Evolutionary conservation across 176 grass and related monocot genomes (phyloP), one percentile per base, ranked within the genome.

Genomic region (Oryza rufipogon): DNA sequence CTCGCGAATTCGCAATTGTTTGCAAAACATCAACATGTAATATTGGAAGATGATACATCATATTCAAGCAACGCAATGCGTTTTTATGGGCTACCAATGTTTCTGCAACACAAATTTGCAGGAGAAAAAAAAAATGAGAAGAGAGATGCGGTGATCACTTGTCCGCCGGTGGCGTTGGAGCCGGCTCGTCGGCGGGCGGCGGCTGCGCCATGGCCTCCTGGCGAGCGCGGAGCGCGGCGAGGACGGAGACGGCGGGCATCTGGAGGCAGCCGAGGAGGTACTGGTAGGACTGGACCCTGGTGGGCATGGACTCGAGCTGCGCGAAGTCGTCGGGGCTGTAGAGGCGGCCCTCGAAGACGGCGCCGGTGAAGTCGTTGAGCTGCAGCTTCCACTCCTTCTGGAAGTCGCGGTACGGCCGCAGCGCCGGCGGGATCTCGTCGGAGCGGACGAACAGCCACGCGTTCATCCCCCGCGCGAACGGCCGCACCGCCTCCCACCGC

Each of bases 371-470:
- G 83, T 95, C 95, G 78, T 98, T 95, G 66, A 94, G 86, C 67
- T 94, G 91, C 25, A 98, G 84, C 70, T 82, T 80, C 84, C 89
- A 90, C 77, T 95, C 91, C 87, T 88, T 95, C 81, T 99, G 96
- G 89, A 99, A 99, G 85, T 85, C 86, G 70, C 93, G 91, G 88
- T 94, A 98, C 11, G 96, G 93, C 1, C 89, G 84, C 51, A 95
- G 89, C 6, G 93, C 96, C 10, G 89, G 88, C 48, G 93, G 96
- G 75, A 98, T 94, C 91, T 98, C 93, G 75, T 98, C 96, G 70
- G 96, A 93, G 7, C 91, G 96, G n/a, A 98, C 96, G 86, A 98
- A 98, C 20, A 98, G 85, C 93, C 96, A 98, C 2, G 96, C 93
- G 51, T 98, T 98, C 96, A 98, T 98, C 46, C 96, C 96, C 10